Conservation (phyloP, 805 yeast species). For the Blastobotrys americana region DNA sequence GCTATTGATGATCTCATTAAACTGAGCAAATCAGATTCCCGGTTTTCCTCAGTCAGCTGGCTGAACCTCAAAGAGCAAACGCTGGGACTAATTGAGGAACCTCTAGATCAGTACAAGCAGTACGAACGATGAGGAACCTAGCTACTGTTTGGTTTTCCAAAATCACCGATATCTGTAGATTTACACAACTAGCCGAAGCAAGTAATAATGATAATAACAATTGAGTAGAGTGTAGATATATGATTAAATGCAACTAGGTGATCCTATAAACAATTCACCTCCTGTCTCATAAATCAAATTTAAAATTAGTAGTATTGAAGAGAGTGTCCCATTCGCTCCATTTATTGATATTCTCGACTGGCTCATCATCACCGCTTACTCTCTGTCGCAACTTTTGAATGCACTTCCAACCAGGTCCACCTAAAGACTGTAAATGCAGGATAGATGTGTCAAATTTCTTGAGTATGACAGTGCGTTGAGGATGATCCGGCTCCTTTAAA, state of each 20-base stretch:
- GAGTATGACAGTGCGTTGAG: neutral
- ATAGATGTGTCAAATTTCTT: neutral
- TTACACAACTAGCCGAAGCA: no score
- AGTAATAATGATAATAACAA: no score
- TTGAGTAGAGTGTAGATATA: no score
- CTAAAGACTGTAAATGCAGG: neutral
- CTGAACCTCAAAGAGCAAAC: constrained; percentile 5
- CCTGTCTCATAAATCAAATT: no score
- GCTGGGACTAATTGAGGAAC: neutral
- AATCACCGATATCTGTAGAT: no score
- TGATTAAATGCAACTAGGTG: no score
- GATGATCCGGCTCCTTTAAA: neutral
- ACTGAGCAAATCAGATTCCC: constrained; percentile 23
- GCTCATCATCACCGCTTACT: neutral
- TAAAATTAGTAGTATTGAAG: neutral
- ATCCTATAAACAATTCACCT: no score
- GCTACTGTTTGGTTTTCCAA: no score
- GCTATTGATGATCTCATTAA: constrained; percentile 33
- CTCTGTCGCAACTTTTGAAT: neutral
- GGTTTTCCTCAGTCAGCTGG: neutral
- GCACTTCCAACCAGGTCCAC: neutral
- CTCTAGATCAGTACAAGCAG: no score
- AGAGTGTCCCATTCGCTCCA: neutral
- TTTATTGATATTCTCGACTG: neutral
- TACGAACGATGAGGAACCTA: no score